These are phyloP conservation scores for Chaetomium strumarium DNA, from an alignment of 2,329 filamentous ascomycete genomes.

Conservation along the genomic window DNA sequence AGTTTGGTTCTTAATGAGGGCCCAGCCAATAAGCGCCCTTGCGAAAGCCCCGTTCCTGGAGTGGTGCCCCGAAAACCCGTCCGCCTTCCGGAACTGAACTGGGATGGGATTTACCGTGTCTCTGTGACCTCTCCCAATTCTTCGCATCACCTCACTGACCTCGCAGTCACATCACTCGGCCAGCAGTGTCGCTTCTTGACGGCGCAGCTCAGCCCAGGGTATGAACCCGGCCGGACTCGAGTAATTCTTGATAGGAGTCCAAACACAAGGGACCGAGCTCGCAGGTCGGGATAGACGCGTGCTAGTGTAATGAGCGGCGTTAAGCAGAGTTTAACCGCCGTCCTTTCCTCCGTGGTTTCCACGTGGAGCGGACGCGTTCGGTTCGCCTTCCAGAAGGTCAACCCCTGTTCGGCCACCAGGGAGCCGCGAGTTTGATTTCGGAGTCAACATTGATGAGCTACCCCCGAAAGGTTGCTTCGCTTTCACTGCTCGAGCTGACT, in stretches of 20 bases:
- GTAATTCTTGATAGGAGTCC: too few relatives aligned
- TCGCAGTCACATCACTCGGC: not conserved
- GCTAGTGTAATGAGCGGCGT: not conserved
- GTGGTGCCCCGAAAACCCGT: conserved; percentile 24
- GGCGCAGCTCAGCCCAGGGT: conserved; percentile 6
- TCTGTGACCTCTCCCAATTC: conserved; percentile 1
- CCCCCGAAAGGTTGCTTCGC: conserved; percentile 15
- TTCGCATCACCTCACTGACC: not conserved
- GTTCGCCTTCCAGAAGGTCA: conserved; percentile 13
- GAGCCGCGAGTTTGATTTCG: not conserved
- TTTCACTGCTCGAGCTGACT: not conserved
- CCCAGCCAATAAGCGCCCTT: conserved; percentile 2
- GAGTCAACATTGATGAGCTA: conserved; percentile 4
- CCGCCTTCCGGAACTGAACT: conserved; percentile 5
- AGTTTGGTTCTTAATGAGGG: conserved; percentile 2
- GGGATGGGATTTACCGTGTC: conserved; percentile 15
- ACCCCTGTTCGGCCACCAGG: conserved; percentile 1
- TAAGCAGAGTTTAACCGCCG: not conserved
- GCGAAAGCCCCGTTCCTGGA: conserved; percentile 17
- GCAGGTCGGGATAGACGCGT: not conserved
- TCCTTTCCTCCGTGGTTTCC: conserved; percentile 17
- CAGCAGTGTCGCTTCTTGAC: not conserved
- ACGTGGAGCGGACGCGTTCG: conserved; percentile 15
- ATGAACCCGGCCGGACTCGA: not conserved
- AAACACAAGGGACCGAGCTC: too few relatives aligned